Percentiles rank a stretch among this genome's conserved stretches.
phyloP scores from a whole-genome alignment of 805 yeast species.

The Saturnispora silvae region DNA sequence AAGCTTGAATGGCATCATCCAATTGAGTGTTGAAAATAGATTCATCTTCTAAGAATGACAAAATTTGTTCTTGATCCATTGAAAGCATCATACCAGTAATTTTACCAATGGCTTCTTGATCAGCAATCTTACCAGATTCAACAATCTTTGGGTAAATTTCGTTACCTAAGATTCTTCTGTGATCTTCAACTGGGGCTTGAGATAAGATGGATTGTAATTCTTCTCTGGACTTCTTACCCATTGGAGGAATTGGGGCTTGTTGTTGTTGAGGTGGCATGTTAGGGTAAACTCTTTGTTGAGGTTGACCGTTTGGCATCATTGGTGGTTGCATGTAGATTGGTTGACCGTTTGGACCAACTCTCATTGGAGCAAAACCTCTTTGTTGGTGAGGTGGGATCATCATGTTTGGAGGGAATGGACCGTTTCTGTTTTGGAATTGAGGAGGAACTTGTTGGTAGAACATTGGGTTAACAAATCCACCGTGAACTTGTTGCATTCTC shows the following conservation, averaged over 20 bases:
- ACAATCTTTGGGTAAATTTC: slow-evolving; percentile 89
- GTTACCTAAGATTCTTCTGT: slow-evolving; percentile 97
- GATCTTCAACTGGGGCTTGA: slow-evolving; percentile 73
- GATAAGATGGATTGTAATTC: slow-evolving; percentile 51
- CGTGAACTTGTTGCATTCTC: slow-evolving; percentile 93
- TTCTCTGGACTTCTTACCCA: slow-evolving; percentile 20
- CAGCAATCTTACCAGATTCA: slow-evolving; percentile 76
- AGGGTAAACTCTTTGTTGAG: slow-evolving; percentile 35
- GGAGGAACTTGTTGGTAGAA: slow-evolving; percentile 54
- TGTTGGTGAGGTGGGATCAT: slow-evolving; percentile 55
- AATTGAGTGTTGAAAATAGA: slow-evolving; percentile 83
- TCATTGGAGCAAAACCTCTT: slow-evolving; percentile 39
- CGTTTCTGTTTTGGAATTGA: slow-evolving; percentile 54
- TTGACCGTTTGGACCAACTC: slow-evolving; percentile 75
- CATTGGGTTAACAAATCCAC: slow-evolving; percentile 79
- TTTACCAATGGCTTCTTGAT: slow-evolving; percentile 94
- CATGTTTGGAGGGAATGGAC: slow-evolving; percentile 72
- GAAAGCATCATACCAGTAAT: slow-evolving; percentile 98
- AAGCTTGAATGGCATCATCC: slow-evolving; percentile 90
- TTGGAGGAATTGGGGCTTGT: slow-evolving; percentile 27
- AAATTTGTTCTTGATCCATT: slow-evolving; percentile 83
- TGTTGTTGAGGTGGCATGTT: slow-evolving; percentile 36
- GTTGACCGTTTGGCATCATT: slow-evolving; percentile 52
- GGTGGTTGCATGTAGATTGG: slow-evolving; percentile 86
- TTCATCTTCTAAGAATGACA: slow-evolving; percentile 82